These are phyloP conservation scores for Plasmodium relictum DNA, from an alignment of 169 alveolate species.

Conservation along the genomic window DNA sequence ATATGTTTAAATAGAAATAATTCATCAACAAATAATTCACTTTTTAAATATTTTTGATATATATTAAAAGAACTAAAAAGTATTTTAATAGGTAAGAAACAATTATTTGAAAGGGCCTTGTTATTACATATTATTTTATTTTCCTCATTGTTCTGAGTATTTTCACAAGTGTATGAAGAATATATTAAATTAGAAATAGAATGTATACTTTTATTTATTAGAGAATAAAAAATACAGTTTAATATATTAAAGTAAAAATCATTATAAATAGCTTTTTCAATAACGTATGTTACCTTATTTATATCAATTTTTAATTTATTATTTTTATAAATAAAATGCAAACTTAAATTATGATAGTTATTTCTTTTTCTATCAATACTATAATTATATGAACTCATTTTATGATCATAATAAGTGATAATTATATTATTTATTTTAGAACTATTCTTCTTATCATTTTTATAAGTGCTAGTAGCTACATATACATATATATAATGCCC, in stretches of 20 bases:
- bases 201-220: slow-evolving; percentile 2
- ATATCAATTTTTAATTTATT: slow-evolving; percentile 5
- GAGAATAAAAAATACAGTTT: slow-evolving; percentile 17
- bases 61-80: not conserved
- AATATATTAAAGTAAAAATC: slow-evolving; percentile 26
- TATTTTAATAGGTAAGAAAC: not conserved
- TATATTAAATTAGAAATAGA: slow-evolving; percentile 4
- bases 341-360: not conserved
- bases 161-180: not conserved
- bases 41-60: not conserved
- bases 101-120: not conserved
- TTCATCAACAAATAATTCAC: not conserved
- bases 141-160: not conserved
- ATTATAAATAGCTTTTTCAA: slow-evolving; percentile 6
- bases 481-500: not conserved
- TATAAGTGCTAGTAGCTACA: not conserved
- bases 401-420: not conserved
- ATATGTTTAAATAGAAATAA: slow-evolving; percentile 12
- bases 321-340: not conserved
- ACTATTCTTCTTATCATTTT: not conserved
- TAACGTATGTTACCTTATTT: not conserved
- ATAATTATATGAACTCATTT: slow-evolving; percentile 10
- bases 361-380: slow-evolving; percentile 10
- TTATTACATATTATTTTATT: not conserved
- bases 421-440: not conserved